phyloP scores from a whole-genome alignment of 169 alveolate genomes.

The Eimeria tenella region DNA sequence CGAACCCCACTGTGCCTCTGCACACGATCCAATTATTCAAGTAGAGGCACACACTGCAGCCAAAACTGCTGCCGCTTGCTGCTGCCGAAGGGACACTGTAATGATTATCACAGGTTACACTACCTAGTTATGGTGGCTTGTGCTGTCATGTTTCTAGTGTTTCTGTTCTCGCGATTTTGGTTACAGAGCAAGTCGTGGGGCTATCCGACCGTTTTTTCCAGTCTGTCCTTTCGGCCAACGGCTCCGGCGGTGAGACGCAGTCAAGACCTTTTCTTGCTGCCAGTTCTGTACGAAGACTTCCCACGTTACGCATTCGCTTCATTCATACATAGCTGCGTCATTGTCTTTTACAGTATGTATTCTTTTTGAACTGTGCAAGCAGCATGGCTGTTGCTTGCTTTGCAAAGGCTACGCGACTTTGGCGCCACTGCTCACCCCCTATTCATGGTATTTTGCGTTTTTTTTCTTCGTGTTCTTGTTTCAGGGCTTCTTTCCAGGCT shows the following conservation, averaged over 20 bases:
- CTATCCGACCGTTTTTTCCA: background rate
- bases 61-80: too few species aligned
- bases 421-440: background rate
- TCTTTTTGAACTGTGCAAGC: too few species aligned
- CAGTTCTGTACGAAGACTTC: too few species aligned
- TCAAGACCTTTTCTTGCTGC: background rate
- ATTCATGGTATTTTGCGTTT: background rate
- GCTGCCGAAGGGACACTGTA: background rate
- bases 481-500: background rate
- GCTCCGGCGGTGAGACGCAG: slow-evolving; percentile 1
- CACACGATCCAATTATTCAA: too few species aligned
- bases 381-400: background rate
- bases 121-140: too few species aligned
- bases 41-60: too few species aligned
- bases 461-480: background rate
- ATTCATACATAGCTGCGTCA: too few species aligned
- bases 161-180: background rate
- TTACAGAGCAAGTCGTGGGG: slow-evolving; percentile 9
- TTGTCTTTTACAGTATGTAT: too few species aligned
- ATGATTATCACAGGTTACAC: background rate
- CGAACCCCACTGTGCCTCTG: too few species aligned
- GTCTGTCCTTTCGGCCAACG: background rate
- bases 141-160: too few species aligned
- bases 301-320: too few species aligned
- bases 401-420: background rate